Percentiles rank a stretch among this genome's conserved stretches.
Conservation (phyloP, 495 filamentous ascomycete species). For the Astrothelium subdiscretum region DNA sequence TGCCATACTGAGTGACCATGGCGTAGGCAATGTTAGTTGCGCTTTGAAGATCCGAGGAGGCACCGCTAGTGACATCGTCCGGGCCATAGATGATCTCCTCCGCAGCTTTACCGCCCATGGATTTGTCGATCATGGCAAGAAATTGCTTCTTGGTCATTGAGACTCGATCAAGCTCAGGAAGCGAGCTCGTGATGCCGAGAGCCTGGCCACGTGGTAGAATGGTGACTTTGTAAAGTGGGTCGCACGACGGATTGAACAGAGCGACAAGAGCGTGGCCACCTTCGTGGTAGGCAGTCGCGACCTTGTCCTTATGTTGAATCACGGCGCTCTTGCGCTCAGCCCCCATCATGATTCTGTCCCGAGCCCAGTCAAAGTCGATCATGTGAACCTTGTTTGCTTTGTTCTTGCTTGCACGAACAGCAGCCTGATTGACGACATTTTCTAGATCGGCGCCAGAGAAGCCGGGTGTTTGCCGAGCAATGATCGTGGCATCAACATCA, state of each 20-base stretch:
- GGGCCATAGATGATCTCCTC: constrained; percentile 85
- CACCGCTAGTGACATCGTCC: constrained; percentile 75
- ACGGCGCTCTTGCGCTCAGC: constrained; percentile 79
- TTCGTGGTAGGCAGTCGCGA: constrained; percentile 93
- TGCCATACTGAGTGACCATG: constrained; percentile 79
- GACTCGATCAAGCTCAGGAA: constrained; percentile 85
- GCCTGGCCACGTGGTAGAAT: constrained; percentile 82
- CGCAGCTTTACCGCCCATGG: constrained; percentile 86
- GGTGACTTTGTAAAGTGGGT: constrained; percentile 87
- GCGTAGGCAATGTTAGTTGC: constrained; percentile 70
- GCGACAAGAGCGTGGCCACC: constrained; percentile 88
- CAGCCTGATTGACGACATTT: constrained; percentile 93
- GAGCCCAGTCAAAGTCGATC: constrained; percentile 88
- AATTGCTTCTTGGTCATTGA: constrained; percentile 62
- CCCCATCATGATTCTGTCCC: constrained; percentile 97
- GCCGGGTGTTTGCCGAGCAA: constrained; percentile 78
- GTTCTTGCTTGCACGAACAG: constrained; percentile 75
- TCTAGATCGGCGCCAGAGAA: constrained; percentile 93
- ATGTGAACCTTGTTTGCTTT: constrained; percentile 62
- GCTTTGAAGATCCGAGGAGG: constrained; percentile 51
- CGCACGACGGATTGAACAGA: constrained; percentile 60
- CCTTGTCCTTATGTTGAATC: constrained; percentile 74
- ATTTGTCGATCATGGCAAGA: constrained; percentile 63
- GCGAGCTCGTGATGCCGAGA: constrained; percentile 70
- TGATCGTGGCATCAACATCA: constrained; percentile 68